Conservation (phyloP, 1,284 basidiomycete genomes). For the Cryptococcus sp. region DNA sequence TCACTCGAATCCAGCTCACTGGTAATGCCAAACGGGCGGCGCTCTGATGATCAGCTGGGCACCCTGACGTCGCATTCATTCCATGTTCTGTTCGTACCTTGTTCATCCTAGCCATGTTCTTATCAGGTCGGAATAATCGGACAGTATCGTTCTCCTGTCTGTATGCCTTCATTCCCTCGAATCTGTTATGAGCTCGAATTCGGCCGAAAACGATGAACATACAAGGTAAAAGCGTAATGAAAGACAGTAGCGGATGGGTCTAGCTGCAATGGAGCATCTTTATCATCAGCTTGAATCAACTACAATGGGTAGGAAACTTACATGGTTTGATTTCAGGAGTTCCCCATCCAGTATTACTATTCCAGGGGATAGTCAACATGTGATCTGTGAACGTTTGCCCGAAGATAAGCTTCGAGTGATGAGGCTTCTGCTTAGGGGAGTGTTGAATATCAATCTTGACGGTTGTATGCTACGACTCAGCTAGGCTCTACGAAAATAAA, state of each 20-base stretch:
- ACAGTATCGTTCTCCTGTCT: slow-evolving; percentile 71
- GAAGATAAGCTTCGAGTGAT: slow-evolving; percentile 50
- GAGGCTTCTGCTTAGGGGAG: slow-evolving; percentile 47
- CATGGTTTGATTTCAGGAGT: slow-evolving; percentile 79
- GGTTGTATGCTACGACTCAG: slow-evolving; percentile 49
- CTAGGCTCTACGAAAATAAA: too few relatives aligned
- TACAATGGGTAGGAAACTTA: slow-evolving; percentile 45
- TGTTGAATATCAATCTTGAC: slow-evolving; percentile 54
- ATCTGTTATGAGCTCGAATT: slow-evolving; percentile 42
- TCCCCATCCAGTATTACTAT: slow-evolving; percentile 68
- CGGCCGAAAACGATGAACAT: slow-evolving; percentile 3
- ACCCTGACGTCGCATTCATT: background rate
- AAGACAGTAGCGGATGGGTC: slow-evolving; percentile 83
- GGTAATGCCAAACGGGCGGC: slow-evolving; percentile 49
- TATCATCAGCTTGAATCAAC: background rate
- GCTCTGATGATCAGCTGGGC: slow-evolving; percentile 21
- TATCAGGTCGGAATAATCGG: slow-evolving; percentile 91
- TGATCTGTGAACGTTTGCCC: slow-evolving; percentile 72
- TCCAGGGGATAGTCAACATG: slow-evolving; percentile 86
- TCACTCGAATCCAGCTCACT: slow-evolving; percentile 12
- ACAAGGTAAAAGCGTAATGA: slow-evolving; percentile 72
- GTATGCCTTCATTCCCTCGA: slow-evolving; percentile 98
- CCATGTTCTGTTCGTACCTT: slow-evolving; percentile 27
- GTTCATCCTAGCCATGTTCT: slow-evolving; percentile 81
- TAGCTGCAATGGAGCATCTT: slow-evolving; percentile 69